Evolutionary conservation across 441 rosid genomes (phyloP).

Genomic region (Mallotus japonicus): DNA sequence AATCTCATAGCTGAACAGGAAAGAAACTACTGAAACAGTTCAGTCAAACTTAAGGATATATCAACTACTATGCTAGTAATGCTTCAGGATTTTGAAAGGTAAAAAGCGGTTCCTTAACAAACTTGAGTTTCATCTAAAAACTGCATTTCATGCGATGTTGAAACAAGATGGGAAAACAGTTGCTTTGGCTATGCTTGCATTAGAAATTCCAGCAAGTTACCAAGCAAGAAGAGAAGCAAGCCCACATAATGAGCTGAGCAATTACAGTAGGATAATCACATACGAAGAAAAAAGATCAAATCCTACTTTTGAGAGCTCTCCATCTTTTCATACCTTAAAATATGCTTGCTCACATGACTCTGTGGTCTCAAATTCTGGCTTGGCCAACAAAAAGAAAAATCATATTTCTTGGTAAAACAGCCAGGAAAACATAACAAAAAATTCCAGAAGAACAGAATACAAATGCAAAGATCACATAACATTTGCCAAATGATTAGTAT

Average conservation of each 20-base stretch:
- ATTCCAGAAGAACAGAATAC: too few relatives aligned
- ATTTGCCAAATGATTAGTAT: not conserved
- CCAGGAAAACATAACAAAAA: not conserved
- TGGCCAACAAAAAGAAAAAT: not conserved
- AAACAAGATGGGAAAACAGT: not conserved
- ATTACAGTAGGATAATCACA: not conserved
- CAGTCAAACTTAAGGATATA: not conserved
- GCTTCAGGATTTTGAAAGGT: not conserved
- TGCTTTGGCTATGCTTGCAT: not conserved
- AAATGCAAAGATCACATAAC: not conserved
- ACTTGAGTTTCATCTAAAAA: not conserved
- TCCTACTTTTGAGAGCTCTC: constrained; percentile 1
- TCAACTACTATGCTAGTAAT: not conserved
- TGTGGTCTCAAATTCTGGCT: constrained; percentile 68
- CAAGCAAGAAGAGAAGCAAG: not conserved
- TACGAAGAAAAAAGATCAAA: constrained; percentile 5
- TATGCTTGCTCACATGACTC: constrained; percentile 88
- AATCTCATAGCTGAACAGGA: not conserved
- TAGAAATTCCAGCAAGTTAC: not conserved
- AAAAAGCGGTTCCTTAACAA: not conserved
- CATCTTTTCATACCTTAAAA: constrained; percentile 57
- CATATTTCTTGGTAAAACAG: not conserved
- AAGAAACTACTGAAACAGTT: not conserved
- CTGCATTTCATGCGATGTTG: not conserved
- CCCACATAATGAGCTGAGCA: too few relatives aligned